Evolutionary conservation across 148 eudicot genomes (phyloP).

Genomic region (Rhododendron griersonianum): DNA sequence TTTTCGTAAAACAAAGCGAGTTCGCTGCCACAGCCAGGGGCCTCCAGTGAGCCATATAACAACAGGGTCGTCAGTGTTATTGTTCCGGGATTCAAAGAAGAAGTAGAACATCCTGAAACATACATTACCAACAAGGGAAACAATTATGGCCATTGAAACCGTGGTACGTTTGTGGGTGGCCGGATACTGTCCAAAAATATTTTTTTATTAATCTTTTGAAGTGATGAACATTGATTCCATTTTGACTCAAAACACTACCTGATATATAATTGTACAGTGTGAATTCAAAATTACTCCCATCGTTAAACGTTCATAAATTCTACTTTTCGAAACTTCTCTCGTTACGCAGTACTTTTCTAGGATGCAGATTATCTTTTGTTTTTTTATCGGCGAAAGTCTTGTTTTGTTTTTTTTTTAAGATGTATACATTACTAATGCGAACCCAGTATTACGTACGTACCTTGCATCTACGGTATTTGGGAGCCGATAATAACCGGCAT

Average conservation of each 20-base stretch:
- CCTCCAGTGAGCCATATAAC: constrained; percentile 96
- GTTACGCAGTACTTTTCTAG: no score
- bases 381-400: no score
- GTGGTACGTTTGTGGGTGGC: no score
- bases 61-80: constrained; percentile 53
- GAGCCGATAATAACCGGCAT: constrained; percentile 81
- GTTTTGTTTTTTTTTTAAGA: no score
- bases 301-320: not conserved
- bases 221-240: not conserved
- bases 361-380: no score
- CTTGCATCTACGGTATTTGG: constrained; percentile 68
- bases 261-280: not conserved
- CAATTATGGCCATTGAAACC: no score
- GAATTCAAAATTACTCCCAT: no score
- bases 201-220: no score
- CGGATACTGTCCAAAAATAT: no score
- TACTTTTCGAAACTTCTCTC: not conserved
- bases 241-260: not conserved
- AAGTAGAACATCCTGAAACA: constrained; percentile 81
- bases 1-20: constrained; percentile 90
- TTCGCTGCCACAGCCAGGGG: constrained; percentile 97
- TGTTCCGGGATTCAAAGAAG: constrained; percentile 79
- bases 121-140: not conserved
- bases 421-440: not conserved
- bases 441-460: constrained; percentile 18